Evolutionary conservation across 2,329 filamentous ascomycete genomes (phyloP), one percentile per base, ranked within the genome.

Genomic region (Phaeosphaeriaceae sp.): DNA sequence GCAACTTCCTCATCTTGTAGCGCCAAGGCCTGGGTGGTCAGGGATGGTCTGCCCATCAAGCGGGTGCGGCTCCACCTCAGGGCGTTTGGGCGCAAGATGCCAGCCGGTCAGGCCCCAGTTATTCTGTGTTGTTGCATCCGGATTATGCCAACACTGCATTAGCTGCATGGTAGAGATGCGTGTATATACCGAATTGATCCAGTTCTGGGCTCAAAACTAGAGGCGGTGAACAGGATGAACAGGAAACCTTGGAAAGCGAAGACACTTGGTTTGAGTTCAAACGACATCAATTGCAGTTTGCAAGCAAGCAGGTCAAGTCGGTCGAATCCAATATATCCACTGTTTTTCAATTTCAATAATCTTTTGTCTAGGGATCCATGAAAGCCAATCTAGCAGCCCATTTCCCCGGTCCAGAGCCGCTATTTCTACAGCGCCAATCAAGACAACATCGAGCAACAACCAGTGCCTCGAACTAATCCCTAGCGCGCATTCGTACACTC

Each of bases 341-440:
- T 66, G 62, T 66, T 66, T 65, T 66, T 63, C 58, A 65, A 66
- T 66, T 67, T 62, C 42, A 60, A 8, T 42, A 38, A 35, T 52
- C 60, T 64, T 67, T 66, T 64, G 48, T 64, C 56, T 60, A 54
- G 52, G 49, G 50, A 45, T 58, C 35, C 43, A 32, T 33, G 12
- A n/a, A 18, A 18, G 21, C 18, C 43, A 46, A 23, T 46, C 50
- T 48, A 46, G 38, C 33, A 46, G n/a, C 29, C 3, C 9, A 5
- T 17, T 15, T 28, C 28, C 43, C 45, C 44, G 45, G 28, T 49
- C 51, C 45, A 35, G 29, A 35, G 45, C 32, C 42, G 44, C n/a
- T 54, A 21, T 48, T 35, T 49, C 52, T 42, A 43, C 38, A 53
- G 44, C 50, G 40, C 51, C 39, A 56, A 48, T 46, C 37, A 44